Base-by-base conservation (phyloP, 495 filamentous ascomycete species). In the Acidiella bohemica region DNA sequence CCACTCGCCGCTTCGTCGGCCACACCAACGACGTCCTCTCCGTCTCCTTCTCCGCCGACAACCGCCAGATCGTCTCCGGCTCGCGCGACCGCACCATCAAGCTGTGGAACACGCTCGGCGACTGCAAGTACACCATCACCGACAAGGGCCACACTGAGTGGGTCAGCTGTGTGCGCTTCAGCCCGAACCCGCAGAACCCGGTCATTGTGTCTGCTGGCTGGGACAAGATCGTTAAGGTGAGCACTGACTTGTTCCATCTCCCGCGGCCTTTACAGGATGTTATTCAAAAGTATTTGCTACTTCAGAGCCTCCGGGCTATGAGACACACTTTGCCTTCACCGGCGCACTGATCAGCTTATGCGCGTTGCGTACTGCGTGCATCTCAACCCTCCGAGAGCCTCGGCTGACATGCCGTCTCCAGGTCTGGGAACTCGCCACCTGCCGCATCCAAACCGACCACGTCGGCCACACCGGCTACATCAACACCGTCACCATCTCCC, bases 111-210 rank as follows among this genome's bases (percentile, higher is more conserved):
- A 99, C 90, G 57, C 85, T 99, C 39, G 90, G 90, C 65, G 90
- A 99, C 76, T 99, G 90, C 84, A 99, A 99, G 75, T 99, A 76
- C 77, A 99, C 88, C 73, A 96, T 99, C 76, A 90, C 83, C 68
- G 90, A 99, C 59, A 96, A 99, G 78, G 90, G 92, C 58, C 90
- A 99, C 71, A 82, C 84, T 64, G 90, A 99, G 68, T 99, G 90
- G 90, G 92, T 95, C 46, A 94, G 86, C 45, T 96, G 92, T 72
- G 90, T 99, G 46, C 81, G 90, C 61, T 99, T 99, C 82, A 87
- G 80, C 73, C 90, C 90, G 55, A 99, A 99, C 75, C 90, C 90
- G 55, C 87, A 95, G 75, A 96, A 96, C 77, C 88, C 90, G 55
- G 90, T 99, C 60, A 99, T 99, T 65, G 90, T 99, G 62, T 90